Evolutionary conservation across 2,329 filamentous ascomycete species (phyloP).

Genomic region (Penicillium sp.): DNA sequence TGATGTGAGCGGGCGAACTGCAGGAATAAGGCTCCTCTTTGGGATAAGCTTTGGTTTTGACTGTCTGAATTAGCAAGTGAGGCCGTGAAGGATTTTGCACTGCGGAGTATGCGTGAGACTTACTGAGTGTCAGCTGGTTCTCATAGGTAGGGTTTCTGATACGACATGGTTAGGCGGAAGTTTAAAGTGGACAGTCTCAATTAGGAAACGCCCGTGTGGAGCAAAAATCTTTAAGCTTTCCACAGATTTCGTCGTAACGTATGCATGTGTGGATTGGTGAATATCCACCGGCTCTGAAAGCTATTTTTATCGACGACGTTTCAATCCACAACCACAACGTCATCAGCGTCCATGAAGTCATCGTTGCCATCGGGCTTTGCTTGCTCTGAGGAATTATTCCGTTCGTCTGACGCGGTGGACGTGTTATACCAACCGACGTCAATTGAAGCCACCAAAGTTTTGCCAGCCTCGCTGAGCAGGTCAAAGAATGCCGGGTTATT

Average conservation of each 20-base stretch:
- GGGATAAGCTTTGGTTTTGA: neutral
- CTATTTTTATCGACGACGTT: neutral
- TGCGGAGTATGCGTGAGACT: constrained; percentile 1
- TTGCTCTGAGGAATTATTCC: neutral
- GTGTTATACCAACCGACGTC: constrained; percentile 42
- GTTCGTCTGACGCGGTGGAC: constrained; percentile 23
- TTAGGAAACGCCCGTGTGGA: constrained; percentile 7
- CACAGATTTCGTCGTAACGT: neutral
- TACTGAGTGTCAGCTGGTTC: constrained; percentile 2
- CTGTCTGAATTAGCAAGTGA: neutral
- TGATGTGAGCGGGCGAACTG: neutral
- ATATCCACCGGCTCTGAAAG: neutral
- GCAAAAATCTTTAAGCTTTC: neutral
- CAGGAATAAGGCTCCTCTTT: neutral
- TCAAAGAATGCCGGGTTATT: constrained; percentile 47
- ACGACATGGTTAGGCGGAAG: constrained; percentile 6
- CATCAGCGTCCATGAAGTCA: constrained; percentile 30
- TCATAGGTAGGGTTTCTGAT: constrained; percentile 6
- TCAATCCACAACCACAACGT: constrained; percentile 33
- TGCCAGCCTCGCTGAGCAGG: constrained; percentile 40
- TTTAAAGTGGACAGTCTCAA: constrained; percentile 12
- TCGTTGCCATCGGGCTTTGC: constrained; percentile 18
- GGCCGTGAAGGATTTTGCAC: neutral
- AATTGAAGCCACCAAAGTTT: constrained; percentile 40
- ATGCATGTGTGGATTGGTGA: neutral